A percentile compares a stretch with the other conserved stretches of the same genome.
phyloP scores from a whole-genome alignment of 495 filamentous ascomycete genomes.

The Xylaria palmicola region DNA sequence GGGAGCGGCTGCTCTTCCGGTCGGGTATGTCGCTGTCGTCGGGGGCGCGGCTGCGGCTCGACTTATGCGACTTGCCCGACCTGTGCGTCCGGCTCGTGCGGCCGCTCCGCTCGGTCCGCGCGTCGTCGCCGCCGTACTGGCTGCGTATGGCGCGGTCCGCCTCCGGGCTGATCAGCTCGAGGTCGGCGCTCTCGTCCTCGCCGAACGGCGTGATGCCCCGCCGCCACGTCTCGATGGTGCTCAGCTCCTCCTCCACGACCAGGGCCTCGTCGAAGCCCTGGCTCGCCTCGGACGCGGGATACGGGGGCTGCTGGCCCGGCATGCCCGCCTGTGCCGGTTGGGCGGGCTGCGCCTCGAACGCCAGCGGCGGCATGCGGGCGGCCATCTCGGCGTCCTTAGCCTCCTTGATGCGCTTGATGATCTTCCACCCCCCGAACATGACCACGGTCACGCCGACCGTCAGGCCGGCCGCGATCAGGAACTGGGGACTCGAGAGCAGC shows the following conservation, averaged over 20 bases:
- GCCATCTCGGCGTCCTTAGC: conserved; percentile 43
- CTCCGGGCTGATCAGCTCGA: conserved; percentile 80
- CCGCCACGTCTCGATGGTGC: conserved; percentile 76
- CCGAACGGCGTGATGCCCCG: conserved; percentile 62
- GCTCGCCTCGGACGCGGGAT: conserved; percentile 29
- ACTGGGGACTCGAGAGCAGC: conserved; percentile 85
- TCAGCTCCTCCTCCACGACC: conserved; percentile 53
- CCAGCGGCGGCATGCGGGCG: conserved; percentile 43
- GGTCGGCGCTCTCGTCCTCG: conserved; percentile 75
- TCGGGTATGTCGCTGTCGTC: conserved; percentile 27
- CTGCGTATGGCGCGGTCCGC: conserved; percentile 59
- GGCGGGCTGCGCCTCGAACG: conserved; percentile 24
- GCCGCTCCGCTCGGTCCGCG: conserved; percentile 23
- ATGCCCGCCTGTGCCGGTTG: neutral
- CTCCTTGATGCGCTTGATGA: conserved; percentile 76
- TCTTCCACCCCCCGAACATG: conserved; percentile 94
- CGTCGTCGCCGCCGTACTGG: conserved; percentile 34
- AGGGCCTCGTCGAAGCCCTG: conserved; percentile 48
- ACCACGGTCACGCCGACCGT: conserved; percentile 88
- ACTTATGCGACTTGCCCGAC: conserved; percentile 28
- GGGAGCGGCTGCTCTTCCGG: conserved; percentile 27
- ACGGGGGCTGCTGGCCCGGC: conserved; percentile 3
- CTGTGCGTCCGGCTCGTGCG: conserved; percentile 22
- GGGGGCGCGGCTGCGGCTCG: conserved; percentile 20
- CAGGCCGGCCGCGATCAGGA: conserved; percentile 86